Evolutionary conservation across 768 basidiomycete genomes (phyloP), one percentile per base, ranked within the genome.

Genomic region (Lentinus tigrinus): DNA sequence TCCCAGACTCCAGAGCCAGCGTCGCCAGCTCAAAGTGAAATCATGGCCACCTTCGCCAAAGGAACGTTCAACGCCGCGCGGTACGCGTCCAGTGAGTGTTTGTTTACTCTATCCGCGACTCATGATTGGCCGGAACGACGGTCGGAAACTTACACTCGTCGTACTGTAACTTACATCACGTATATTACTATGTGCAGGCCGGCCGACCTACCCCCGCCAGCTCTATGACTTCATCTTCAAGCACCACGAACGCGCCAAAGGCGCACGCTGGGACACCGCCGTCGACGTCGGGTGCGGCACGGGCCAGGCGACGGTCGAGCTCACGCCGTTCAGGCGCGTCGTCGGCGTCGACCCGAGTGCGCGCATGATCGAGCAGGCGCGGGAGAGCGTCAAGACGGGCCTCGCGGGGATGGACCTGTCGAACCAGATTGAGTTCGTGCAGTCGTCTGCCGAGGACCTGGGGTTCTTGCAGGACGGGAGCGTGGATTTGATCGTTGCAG

Each of bases 221-320:
- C 75, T 93, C 9, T 91, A 82, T 68, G 81, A 88, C 24, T 73
- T 80, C 40, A 73, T 93, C 42, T 84, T 84, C 64, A 68, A 74
- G 4, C 88, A 84, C 65, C 91, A 93, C 65, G 68, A 64, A 5
- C 57, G 62, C 13, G 67, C 65, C 1, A 60, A 47, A 60, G 69
- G 63, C 17, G 71, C 71, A 3, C 62, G 67, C 52, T 89, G 83
- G 80, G 77, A 82, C 14, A 75, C 72, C 17, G 89, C 88, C 0
- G 76, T 91, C 0, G 92, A 95, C 64, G 69, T 93, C 2, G 91
- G 93, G 4, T 93, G 92, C 71, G 91, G 93, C 26, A 90, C 92
- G n/a, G 89, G 91, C 37, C 87, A 92, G 68, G 87, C 88, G 28
- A 92, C 88, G 0, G 68, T 77, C 2, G 78, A 78, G 42, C 76